phyloP scores from a whole-genome alignment of 192 early-diverging fungal species.

The Funneliformis mosseae region DNA sequence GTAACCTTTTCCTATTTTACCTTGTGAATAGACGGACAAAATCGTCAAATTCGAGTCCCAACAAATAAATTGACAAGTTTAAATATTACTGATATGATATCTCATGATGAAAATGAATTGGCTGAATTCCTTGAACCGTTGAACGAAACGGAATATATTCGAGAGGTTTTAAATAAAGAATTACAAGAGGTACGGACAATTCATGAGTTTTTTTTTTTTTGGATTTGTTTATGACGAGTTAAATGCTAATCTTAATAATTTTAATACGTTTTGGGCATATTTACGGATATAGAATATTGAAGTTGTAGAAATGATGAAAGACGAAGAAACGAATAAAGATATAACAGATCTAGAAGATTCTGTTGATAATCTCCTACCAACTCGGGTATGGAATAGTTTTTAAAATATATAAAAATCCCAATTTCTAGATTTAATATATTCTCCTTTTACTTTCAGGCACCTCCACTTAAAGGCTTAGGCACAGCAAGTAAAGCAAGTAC shows the following conservation, averaged over 20 bases:
- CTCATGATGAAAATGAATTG: conserved; percentile 38
- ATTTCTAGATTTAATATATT: neutral
- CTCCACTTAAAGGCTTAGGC: conserved; percentile 2
- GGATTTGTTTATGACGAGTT: too few species aligned
- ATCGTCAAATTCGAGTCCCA: neutral
- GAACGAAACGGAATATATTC: neutral
- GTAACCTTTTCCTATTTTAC: too few species aligned
- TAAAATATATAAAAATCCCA: neutral
- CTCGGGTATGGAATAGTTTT: conserved; percentile 22
- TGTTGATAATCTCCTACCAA: conserved; percentile 40
- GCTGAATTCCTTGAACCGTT: conserved; percentile 38
- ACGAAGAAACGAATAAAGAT: conserved; percentile 6
- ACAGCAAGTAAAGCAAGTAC: conserved; percentile 26
- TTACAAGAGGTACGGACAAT: neutral
- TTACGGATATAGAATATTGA: neutral
- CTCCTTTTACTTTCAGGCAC: conserved; percentile 13
- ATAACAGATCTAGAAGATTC: conserved; percentile 15
- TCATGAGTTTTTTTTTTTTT: neutral
- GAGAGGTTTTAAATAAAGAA: neutral
- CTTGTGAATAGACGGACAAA: conserved; percentile 1
- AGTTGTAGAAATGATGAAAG: neutral
- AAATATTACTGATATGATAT: conserved; percentile 45
- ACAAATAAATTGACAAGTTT: conserved; percentile 23
- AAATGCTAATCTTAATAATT: neutral
- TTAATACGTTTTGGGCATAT: neutral